Conservation (phyloP, 352 stramenopile species). For the Aphanomyces euteiches region DNA sequence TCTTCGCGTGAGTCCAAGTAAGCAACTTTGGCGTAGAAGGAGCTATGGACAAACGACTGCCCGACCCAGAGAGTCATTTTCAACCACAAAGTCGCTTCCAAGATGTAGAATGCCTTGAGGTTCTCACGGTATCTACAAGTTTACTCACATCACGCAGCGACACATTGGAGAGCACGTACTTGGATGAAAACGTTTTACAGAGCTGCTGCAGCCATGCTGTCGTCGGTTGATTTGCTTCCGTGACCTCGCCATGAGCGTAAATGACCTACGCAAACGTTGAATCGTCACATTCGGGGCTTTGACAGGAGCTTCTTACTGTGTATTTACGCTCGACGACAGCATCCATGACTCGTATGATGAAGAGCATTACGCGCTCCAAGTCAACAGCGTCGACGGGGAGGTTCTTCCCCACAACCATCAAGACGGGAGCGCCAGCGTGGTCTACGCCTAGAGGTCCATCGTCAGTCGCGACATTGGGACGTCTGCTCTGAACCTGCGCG, state of each 20-base stretch:
- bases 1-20: slow-evolving; percentile 54
- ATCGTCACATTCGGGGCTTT: not conserved
- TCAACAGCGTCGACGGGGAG: slow-evolving; percentile 46
- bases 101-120: slow-evolving; percentile 74
- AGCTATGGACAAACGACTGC: slow-evolving; percentile 54
- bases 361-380: slow-evolving; percentile 68
- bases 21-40: slow-evolving; percentile 76
- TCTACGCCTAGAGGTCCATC: slow-evolving; percentile 43
- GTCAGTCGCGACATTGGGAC: too few species aligned
- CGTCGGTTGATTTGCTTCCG: slow-evolving; percentile 50
- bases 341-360: slow-evolving; percentile 65
- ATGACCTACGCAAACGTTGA: slow-evolving; percentile 33
- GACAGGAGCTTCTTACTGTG: slow-evolving; percentile 36
- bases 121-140: slow-evolving; percentile 45
- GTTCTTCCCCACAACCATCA: slow-evolving; percentile 65
- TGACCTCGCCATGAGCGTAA: slow-evolving; percentile 54
- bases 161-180: slow-evolving; percentile 36
- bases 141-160: not conserved
- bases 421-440: slow-evolving; percentile 55
- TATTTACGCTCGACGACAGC: slow-evolving; percentile 51
- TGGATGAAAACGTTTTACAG: slow-evolving; percentile 53
- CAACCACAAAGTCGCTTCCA: slow-evolving; percentile 66
- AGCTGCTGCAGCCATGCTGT: slow-evolving; percentile 67
- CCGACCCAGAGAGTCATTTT: slow-evolving; percentile 68
- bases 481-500: slow-evolving; percentile 29